phyloP scores from a whole-genome alignment of 164 flowering plant species.

The Houttuynia cordata region DNA sequence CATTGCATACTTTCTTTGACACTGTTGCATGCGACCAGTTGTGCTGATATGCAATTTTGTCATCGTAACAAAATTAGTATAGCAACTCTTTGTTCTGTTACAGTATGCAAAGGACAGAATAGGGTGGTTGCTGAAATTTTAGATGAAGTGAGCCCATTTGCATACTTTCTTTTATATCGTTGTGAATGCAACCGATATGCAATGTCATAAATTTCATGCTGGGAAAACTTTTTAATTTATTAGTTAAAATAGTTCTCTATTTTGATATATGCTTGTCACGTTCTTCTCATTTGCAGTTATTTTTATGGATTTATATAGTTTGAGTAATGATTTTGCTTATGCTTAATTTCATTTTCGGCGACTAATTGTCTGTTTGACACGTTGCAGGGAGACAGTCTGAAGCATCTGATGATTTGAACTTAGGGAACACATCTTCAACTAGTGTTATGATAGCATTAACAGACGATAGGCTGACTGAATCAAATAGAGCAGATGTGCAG shows the following conservation, averaged over 20 bases:
- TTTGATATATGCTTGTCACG: too few relatives aligned
- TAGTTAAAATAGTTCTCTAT: too few relatives aligned
- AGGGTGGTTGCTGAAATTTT: slow-evolving; percentile 59
- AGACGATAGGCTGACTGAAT: slow-evolving; percentile 39
- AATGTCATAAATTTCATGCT: too few relatives aligned
- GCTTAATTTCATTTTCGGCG: neutral
- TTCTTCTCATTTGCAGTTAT: too few relatives aligned
- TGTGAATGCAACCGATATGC: too few relatives aligned
- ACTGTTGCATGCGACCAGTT: neutral
- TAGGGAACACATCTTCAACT: slow-evolving; percentile 19
- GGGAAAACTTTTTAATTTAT: too few relatives aligned
- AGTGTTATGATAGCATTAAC: slow-evolving; percentile 32
- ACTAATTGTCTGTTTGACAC: slow-evolving; percentile 6
- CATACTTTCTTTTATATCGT: neutral
- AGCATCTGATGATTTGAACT: slow-evolving; percentile 49
- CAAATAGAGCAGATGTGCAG: slow-evolving; percentile 31
- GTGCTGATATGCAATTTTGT: too few relatives aligned
- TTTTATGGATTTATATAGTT: too few relatives aligned
- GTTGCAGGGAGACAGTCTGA: slow-evolving; percentile 51
- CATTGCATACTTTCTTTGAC: neutral
- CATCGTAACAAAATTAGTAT: slow-evolving; percentile 48
- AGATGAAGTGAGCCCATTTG: slow-evolving; percentile 55
- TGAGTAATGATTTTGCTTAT: neutral
- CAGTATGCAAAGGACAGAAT: slow-evolving; percentile 59
- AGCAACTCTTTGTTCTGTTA: slow-evolving; percentile 53